phyloP scores from a whole-genome alignment of 371 early-diverging fungal genomes.

The Mucor velutinosus region DNA sequence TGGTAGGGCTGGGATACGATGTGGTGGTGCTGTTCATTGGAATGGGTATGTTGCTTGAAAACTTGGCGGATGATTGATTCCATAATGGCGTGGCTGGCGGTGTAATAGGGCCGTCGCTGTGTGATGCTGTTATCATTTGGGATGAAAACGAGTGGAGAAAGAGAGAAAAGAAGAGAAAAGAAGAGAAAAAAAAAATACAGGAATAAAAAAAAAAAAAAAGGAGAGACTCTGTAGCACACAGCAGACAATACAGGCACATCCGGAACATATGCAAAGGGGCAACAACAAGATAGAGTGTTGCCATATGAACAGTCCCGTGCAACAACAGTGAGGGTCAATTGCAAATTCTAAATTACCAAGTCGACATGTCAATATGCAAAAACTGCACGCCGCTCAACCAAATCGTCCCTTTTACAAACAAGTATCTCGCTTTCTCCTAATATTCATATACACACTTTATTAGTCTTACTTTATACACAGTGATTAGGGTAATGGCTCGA shows the following conservation, averaged over 20 bases:
- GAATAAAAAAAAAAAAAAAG: conserved; percentile 5
- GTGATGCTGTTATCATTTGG: conserved; percentile 1
- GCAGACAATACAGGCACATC: not conserved
- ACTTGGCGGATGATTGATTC: conserved; percentile 7
- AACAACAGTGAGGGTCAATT: not conserved
- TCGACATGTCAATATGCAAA: not conserved
- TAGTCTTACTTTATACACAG: not conserved
- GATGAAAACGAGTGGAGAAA: not conserved
- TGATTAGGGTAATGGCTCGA: conserved; percentile 4
- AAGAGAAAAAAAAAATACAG: not conserved
- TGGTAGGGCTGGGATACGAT: conserved; percentile 5
- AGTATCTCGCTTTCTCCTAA: not conserved
- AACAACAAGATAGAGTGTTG: not conserved
- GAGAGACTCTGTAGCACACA: not conserved
- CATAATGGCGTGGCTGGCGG: conserved; percentile 18
- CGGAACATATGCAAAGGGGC: not conserved
- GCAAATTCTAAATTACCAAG: not conserved
- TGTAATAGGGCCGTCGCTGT: conserved; percentile 8
- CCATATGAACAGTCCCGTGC: not conserved
- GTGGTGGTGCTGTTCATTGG: not conserved
- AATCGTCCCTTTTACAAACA: not conserved
- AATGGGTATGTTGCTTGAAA: not conserved
- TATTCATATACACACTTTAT: not conserved
- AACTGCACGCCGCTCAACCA: not conserved
- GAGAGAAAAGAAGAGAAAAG: not conserved